A percentile compares a stretch with the other conserved stretches of the same genome.
These are phyloP conservation scores for Phytophthora boehmeriae DNA, from an alignment of 352 stramenopile species.

Conservation along the genomic window DNA sequence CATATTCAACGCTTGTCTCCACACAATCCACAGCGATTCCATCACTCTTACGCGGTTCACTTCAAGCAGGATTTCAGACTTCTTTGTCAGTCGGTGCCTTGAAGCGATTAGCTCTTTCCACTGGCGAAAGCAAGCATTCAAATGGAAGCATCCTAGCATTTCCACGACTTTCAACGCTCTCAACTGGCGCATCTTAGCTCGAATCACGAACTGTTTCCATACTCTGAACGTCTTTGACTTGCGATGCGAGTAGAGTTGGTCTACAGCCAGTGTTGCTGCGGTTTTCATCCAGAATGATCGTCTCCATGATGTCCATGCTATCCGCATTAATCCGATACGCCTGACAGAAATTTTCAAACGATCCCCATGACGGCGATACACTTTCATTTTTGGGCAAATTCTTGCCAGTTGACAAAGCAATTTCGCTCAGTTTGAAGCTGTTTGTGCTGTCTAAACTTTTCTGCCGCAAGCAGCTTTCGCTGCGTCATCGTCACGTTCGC, in stretches of 20 bases:
- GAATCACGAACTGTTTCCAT: conserved; percentile 26
- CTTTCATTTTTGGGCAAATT: background rate
- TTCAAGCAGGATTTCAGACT: background rate
- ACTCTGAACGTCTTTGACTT: conserved; percentile 14
- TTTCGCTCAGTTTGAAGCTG: background rate
- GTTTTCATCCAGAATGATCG: conserved; percentile 12
- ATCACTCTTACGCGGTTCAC: background rate
- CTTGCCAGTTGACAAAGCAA: conserved; percentile 18
- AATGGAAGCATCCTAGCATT: conserved; percentile 14
- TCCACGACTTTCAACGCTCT: conserved; percentile 3
- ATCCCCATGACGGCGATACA: conserved; percentile 14
- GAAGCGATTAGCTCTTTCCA: conserved; percentile 21
- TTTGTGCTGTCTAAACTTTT: conserved; percentile 2
- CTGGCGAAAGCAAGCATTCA: conserved; percentile 15
- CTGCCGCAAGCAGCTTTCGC: conserved; percentile 12
- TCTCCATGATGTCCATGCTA: conserved; percentile 26
- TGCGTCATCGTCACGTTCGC: conserved; percentile 11
- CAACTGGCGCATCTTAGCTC: conserved; percentile 5
- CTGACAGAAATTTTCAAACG: conserved; percentile 4
- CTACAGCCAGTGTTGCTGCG: conserved; percentile 13
- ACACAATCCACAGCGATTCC: conserved; percentile 24
- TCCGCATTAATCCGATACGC: conserved; percentile 3
- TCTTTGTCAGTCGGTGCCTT: conserved; percentile 3
- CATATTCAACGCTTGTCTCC: conserved; percentile 18
- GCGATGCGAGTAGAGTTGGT: conserved; percentile 13